Evolutionary conservation across 768 basidiomycete species (phyloP), one percentile per base, ranked within the genome.

Genomic region (Termitomyces sp.): DNA sequence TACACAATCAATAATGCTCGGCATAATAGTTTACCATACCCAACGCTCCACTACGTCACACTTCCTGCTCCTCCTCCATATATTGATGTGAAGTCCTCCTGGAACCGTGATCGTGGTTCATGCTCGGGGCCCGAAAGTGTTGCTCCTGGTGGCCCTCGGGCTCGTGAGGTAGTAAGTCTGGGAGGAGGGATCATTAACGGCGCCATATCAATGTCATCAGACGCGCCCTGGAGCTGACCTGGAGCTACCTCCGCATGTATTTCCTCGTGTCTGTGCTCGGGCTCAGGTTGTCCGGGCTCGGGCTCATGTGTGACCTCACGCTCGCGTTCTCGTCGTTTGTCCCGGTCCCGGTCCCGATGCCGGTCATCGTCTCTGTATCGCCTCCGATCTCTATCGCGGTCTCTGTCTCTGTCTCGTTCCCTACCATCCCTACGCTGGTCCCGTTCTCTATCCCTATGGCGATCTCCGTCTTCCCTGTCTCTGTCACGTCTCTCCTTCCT

Each of bases 131-230:
- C 20, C 32, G 57, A 30, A 52, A 49, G 47, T 54, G 57, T 32
- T 48, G 57, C 30, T 43, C 47, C 47, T 49, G 54, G 9, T 44
- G 30, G 24, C 36, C 52, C 18, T 53, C 18, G 33, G 41, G 26
- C 18, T 56, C 47, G 38, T 47, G 55, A 8, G 56, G 32, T 24
- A 28, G 49, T 51, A 54, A 49, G 58, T 60, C 63, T 65, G 60
- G 62, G 64, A 63, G 65, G 65, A 57, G 64, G 66, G 61, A 65
- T 66, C 64, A 66, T 66, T 66, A 66, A 66, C 59, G 66, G 66
- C 54, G 57, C 60, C 64, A 65, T 61, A 66, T 66, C 63, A 62
- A 56, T 62, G 55, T 59, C 66, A 56, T 63, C 57, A 58, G 52
- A 58, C 59, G 59, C 62, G 63, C 58, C 63, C 62, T 63, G 62